A percentile compares a stretch with the other conserved stretches of the same genome.
phyloP scores from a whole-genome alignment of 2,329 filamentous ascomycete species.

The Cadophora luteo-olivacea region DNA sequence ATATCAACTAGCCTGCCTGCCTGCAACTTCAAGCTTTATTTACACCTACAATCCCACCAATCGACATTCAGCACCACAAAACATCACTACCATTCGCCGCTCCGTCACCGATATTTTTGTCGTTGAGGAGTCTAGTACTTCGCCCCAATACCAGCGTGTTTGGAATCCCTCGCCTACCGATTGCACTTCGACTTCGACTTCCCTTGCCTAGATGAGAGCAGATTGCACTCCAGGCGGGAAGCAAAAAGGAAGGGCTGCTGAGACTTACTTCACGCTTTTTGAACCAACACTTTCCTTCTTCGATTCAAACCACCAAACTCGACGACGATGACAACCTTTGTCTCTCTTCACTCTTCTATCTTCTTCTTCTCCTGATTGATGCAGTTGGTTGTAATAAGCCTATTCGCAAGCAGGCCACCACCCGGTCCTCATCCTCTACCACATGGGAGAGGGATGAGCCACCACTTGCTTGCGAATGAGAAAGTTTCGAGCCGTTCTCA shows the following conservation, averaged over 20 bases:
- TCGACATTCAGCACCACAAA: background rate
- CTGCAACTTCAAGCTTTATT: conserved; percentile 1
- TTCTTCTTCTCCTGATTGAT: conserved; percentile 18
- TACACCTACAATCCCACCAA: background rate
- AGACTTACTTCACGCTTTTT: background rate
- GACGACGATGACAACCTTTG: background rate
- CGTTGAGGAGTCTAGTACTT: conserved; percentile 16
- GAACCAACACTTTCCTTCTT: conserved; percentile 5
- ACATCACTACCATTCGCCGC: background rate
- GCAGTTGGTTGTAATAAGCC: conserved; percentile 20
- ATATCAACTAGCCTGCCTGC: background rate
- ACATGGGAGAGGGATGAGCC: background rate
- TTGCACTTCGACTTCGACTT: background rate
- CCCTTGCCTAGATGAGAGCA: background rate
- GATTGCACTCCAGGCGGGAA: background rate
- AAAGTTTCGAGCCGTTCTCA: background rate
- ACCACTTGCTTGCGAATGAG: conserved; percentile 4
- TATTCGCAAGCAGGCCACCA: background rate
- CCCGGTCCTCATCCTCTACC: background rate
- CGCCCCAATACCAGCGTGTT: conserved; percentile 18
- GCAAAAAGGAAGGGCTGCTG: background rate
- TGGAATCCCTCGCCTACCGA: background rate
- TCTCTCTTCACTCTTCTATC: conserved; percentile 1
- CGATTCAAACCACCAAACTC: background rate
- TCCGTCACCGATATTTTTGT: background rate